A percentile compares a stretch with the other conserved stretches of the same genome.
phyloP scores from a whole-genome alignment of 2,329 filamentous ascomycete species.

The Didymella pomorum region DNA sequence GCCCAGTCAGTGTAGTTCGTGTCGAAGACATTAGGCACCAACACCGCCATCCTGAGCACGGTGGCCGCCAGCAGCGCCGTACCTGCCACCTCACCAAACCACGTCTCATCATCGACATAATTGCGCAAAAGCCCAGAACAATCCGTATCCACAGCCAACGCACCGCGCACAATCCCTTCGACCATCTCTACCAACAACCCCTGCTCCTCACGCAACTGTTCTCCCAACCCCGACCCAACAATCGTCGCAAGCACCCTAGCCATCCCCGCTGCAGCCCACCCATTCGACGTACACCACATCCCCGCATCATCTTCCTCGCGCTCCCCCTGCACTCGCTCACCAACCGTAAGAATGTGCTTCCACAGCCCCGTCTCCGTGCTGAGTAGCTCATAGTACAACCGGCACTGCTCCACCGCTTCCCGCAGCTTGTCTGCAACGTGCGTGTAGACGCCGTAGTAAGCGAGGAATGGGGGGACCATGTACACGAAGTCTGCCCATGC shows the following conservation, averaged over 20 bases:
- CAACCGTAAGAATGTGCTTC: slow-evolving; percentile 56
- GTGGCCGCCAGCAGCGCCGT: slow-evolving; percentile 57
- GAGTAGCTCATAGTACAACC: slow-evolving; percentile 54
- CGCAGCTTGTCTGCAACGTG: slow-evolving; percentile 47
- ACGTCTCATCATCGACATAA: slow-evolving; percentile 55
- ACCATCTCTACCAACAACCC: slow-evolving; percentile 44
- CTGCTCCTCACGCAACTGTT: slow-evolving; percentile 29
- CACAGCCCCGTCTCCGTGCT: slow-evolving; percentile 47
- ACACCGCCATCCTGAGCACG: slow-evolving; percentile 56
- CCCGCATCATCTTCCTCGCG: slow-evolving; percentile 41
- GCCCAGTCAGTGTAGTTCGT: slow-evolving; percentile 54
- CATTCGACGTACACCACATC: slow-evolving; percentile 53
- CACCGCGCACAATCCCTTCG: slow-evolving; percentile 50
- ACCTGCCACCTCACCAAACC: slow-evolving; percentile 60
- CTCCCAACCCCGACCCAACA: slow-evolving; percentile 38
- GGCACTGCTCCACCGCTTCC: slow-evolving; percentile 53
- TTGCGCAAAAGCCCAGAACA: slow-evolving; percentile 55
- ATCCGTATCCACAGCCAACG: slow-evolving; percentile 46
- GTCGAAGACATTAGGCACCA: slow-evolving; percentile 51
- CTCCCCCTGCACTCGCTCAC: neutral
- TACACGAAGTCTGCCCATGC: slow-evolving; percentile 61
- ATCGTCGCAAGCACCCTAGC: slow-evolving; percentile 57
- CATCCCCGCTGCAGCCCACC: slow-evolving; percentile 52
- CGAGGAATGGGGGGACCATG: slow-evolving; percentile 61
- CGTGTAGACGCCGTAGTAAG: slow-evolving; percentile 54